Conservation (phyloP, 2,329 filamentous ascomycete species). For the Aphanoascus verrucosus region DNA sequence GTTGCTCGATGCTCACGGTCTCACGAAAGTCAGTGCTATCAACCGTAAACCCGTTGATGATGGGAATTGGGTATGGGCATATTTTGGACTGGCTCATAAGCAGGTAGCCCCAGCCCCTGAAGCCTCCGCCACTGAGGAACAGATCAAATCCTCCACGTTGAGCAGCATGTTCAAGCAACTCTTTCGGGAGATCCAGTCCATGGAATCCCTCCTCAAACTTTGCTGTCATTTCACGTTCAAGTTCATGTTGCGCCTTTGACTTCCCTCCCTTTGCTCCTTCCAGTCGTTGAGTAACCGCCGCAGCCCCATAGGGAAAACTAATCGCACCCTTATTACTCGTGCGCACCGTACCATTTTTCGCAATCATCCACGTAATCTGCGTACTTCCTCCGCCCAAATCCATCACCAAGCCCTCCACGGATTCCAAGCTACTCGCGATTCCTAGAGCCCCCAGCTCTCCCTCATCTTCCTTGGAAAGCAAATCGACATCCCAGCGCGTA, state of each 20-base stretch:
- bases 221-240: constrained; percentile 46
- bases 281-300: constrained; percentile 50
- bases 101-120: constrained; percentile 82
- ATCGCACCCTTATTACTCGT: constrained; percentile 48
- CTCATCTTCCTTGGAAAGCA: constrained; percentile 70
- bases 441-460: constrained; percentile 74
- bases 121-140: constrained; percentile 82
- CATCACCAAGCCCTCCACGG: constrained; percentile 69
- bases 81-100: constrained; percentile 67
- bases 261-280: constrained; percentile 37
- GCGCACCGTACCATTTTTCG: constrained; percentile 39
- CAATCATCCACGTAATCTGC: constrained; percentile 57
- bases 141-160: constrained; percentile 50
- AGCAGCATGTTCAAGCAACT: constrained; percentile 37
- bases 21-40: constrained; percentile 46
- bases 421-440: constrained; percentile 60
- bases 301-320: constrained; percentile 60
- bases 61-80: constrained; percentile 70
- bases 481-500: constrained; percentile 58
- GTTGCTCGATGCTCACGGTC: constrained; percentile 37
- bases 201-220: constrained; percentile 53
- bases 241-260: constrained; percentile 33
- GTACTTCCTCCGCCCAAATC: constrained; percentile 71
- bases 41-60: constrained; percentile 68
- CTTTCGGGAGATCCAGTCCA: constrained; percentile 46